Evolutionary conservation across 768 basidiomycete genomes (phyloP), one percentile per base, ranked within the genome.

Genomic region (Psilocybe cyanescens): DNA sequence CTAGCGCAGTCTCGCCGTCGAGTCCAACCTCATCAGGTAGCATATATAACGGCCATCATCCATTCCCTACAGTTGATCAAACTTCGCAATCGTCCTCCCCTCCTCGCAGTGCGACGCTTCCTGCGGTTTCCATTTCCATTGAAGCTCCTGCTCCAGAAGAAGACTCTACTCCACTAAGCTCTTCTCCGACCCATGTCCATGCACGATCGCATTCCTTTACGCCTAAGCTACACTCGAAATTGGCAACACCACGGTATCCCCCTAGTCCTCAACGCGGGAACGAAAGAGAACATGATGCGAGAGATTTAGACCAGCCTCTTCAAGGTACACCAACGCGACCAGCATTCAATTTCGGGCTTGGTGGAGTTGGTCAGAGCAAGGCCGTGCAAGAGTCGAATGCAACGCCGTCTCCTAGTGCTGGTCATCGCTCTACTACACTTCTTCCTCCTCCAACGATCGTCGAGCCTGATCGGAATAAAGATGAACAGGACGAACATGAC

Each of bases 131-230:
- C 37, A 81, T 83, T 37, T 83, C 84, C 2, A 68, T 83, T 24
- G 83, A 84, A 35, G 76, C 79, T 30, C 79, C 83, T 16, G 66
- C 71, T 16, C 70, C 76, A 0, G 81, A 80, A 3, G 71, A 77
- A 17, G 60, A 61, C 24, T 48, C 66, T 5, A 57, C 59, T n/a
- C 44, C 64, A 47, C 57, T 61, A 55, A 63, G 58, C 57, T 57
- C 74, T 49, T 62, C 72, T 0, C 72, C 77, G 30, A 70, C 77
- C 12, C 83, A 84, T 59, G 84, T 84, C 24, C 90, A 86, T 67
- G 79, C 82, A 37, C 85, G 89, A 46, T 88, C 85, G 30, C 87
- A 89, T 63, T 83, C 89, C 1, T 90, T 91, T 64, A 86, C 89
- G 0, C 90, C 89, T 0, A 89, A 88, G 60, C 73, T 90, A 16